Base-by-base conservation (phyloP, 2,329 filamentous ascomycete genomes). In the Phyllosticta citriasiana region DNA sequence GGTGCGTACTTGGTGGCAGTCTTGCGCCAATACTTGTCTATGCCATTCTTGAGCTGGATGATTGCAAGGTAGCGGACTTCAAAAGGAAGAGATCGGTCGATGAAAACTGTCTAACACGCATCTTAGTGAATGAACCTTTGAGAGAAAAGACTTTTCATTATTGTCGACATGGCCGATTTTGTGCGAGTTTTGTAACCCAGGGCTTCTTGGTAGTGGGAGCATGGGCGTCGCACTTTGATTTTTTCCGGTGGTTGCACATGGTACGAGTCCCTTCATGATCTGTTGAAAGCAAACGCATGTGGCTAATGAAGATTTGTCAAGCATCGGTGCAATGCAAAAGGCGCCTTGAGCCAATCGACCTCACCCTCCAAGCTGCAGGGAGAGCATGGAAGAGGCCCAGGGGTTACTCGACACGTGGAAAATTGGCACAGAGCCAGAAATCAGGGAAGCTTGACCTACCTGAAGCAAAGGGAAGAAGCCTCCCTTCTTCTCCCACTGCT, bases 1-100 rank as follows among this genome's bases (percentile, higher is more conserved):
- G 19, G 14, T 24, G 56, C 73, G 27, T 84, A 82, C 71, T 87
- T 85, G 61, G 88, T 83, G 57, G 89, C 85, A 35, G 88, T 89
- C 71, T 81, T 90, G 70, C 94, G 84, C 94, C 94, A 99, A 74
- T 91, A 91, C 71, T 88, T 91, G 72, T 97, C 93, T 74, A 97
- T 92, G 60, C 92, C 94, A 73, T 97, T 97, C 73, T 97, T 97
- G 59, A 99, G 81, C 71, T 96, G 89, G 66, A 97, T 96, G 62
- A 97, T 85, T 60, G 93, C 89, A 10, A 97, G 85, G 69, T 96
- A 91, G 64, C 94, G 88, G 59, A 93, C 83, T 68, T 95, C 87
- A 62, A 84, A 76, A 1, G 90, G 88, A 1, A 95, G 78, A 1
- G 85, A 84, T 64, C 85, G 85, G 76, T 96, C 89, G 65, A 96